Evolutionary conservation across 306 rosid genomes (phyloP).

Genomic region (Quercus mongolica): DNA sequence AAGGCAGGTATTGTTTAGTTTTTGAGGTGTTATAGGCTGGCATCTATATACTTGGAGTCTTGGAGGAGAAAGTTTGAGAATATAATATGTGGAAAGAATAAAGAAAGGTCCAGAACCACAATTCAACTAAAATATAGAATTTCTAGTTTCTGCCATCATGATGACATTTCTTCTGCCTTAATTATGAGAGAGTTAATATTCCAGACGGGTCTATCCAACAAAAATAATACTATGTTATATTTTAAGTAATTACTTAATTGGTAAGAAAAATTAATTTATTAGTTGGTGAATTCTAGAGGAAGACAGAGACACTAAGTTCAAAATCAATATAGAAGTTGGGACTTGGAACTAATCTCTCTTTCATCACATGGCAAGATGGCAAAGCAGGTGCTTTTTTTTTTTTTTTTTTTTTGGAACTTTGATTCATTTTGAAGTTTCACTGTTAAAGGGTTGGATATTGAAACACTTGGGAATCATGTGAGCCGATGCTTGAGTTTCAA

Average conservation of each 20-base stretch:
- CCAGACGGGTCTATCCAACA: neutral
- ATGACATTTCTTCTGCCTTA: neutral
- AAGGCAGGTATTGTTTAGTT: slow-evolving; percentile 9
- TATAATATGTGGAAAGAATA: slow-evolving; percentile 27
- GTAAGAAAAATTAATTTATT: neutral
- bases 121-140: neutral
- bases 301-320: neutral
- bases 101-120: slow-evolving; percentile 31
- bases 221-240: no score
- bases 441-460: neutral
- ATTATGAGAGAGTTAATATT: neutral
- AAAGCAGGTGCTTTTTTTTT: neutral
- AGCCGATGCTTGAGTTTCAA: neutral
- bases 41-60: neutral
- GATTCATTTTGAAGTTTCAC: neutral
- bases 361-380: slow-evolving; percentile 18
- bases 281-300: slow-evolving; percentile 13
- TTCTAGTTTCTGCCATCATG: neutral
- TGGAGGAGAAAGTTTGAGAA: slow-evolving; percentile 17
- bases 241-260: neutral
- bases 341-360: neutral
- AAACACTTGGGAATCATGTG: neutral
- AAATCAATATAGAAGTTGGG: neutral
- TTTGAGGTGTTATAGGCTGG: neutral
- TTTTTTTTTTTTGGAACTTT: neutral